phyloP scores from a whole-genome alignment of 2,329 filamentous ascomycete genomes.

The Monosporascus cannonballus region DNA sequence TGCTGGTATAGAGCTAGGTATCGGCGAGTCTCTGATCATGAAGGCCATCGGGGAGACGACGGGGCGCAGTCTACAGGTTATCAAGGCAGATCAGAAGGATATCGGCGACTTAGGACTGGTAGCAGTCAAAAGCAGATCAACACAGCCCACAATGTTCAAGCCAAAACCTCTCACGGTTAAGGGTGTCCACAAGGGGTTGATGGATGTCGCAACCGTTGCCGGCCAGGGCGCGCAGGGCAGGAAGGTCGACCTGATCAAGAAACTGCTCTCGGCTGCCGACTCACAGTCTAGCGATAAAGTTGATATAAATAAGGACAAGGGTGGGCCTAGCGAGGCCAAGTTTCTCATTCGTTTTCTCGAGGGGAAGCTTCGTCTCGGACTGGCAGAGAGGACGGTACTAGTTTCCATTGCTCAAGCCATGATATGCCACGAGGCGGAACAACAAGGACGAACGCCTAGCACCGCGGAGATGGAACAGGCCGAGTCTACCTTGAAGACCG shows the following conservation, averaged over 20 bases:
- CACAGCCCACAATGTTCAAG: conserved; percentile 97
- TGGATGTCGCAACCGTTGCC: conserved; percentile 79
- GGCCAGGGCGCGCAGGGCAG: conserved; percentile 83
- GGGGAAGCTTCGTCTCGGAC: conserved; percentile 83
- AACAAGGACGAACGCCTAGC: conserved; percentile 63
- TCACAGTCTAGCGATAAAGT: conserved; percentile 67
- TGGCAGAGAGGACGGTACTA: conserved; percentile 88
- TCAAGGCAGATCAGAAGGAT: conserved; percentile 93
- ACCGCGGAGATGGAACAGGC: conserved; percentile 75
- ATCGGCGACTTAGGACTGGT: conserved; percentile 94
- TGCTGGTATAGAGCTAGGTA: conserved; percentile 93
- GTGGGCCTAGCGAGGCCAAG: conserved; percentile 90
- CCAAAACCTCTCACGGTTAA: conserved; percentile 83
- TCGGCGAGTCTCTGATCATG: conserved; percentile 97
- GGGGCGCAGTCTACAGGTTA: conserved; percentile 77
- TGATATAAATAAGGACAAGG: conserved; percentile 88
- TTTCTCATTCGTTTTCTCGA: conserved; percentile 90
- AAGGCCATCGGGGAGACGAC: conserved; percentile 96
- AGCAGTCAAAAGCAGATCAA: conserved; percentile 89
- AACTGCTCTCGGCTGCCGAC: conserved; percentile 87
- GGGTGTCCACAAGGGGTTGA: conserved; percentile 80
- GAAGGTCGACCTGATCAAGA: conserved; percentile 94
- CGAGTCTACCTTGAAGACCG: conserved; percentile 79
- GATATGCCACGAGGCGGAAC: conserved; percentile 73
- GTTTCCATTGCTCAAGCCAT: conserved; percentile 86